Conservation (phyloP, 1,284 basidiomycete species). For the Fomitopsis palustris region DNA sequence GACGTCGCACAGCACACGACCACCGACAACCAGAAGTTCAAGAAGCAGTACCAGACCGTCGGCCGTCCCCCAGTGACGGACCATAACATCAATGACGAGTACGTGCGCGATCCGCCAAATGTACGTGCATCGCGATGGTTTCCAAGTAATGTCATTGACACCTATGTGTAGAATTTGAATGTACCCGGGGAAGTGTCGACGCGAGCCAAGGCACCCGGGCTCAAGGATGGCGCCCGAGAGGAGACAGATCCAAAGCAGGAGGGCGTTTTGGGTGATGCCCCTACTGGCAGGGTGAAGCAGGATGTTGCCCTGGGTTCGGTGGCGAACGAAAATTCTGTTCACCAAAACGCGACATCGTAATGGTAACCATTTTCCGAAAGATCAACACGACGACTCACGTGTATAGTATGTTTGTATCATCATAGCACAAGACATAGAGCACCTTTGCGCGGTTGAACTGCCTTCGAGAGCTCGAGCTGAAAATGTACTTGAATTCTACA, state of each 20-base stretch:
- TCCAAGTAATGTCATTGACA: not conserved
- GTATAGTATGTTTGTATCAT: no score
- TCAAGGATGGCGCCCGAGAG: slow-evolving; percentile 18
- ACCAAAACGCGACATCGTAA: slow-evolving; percentile 5
- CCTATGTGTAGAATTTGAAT: slow-evolving; percentile 8
- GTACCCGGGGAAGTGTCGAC: slow-evolving; percentile 5
- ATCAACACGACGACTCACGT: no score
- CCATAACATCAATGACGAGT: slow-evolving; percentile 33
- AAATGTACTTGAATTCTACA: no score
- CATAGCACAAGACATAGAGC: no score
- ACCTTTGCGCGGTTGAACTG: no score
- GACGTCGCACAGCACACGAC: slow-evolving; percentile 21
- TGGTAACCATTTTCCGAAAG: no score
- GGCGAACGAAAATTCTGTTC: slow-evolving; percentile 17
- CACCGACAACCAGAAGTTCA: slow-evolving; percentile 23
- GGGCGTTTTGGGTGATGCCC: slow-evolving; percentile 18
- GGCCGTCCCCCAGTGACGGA: slow-evolving; percentile 26
- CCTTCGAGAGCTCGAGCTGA: no score
- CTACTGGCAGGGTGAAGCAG: slow-evolving; percentile 13
- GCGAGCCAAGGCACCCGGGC: slow-evolving; percentile 5
- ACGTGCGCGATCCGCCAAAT: slow-evolving; percentile 28
- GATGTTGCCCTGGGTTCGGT: slow-evolving; percentile 10
- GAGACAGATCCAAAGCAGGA: slow-evolving; percentile 17
- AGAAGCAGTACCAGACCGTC: slow-evolving; percentile 30
- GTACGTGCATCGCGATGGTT: slow-evolving; percentile 15